A percentile compares a stretch with the other conserved stretches of the same genome.
Evolutionary conservation across 306 rosid species (phyloP).

Genomic region (Albizia julibrissin): DNA sequence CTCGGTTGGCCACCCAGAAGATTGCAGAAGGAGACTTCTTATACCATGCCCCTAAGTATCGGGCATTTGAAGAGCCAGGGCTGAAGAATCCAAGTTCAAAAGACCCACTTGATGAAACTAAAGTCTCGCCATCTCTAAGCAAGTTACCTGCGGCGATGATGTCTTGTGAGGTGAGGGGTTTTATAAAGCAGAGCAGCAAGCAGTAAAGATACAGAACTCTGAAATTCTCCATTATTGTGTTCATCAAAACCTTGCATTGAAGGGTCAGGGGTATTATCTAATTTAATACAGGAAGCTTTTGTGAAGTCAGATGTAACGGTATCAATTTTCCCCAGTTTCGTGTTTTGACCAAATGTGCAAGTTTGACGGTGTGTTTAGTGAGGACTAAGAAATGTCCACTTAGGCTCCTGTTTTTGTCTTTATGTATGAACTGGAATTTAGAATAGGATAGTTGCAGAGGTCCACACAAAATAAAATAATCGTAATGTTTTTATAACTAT

Average conservation of each 20-base stretch:
- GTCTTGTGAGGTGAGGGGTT: background rate
- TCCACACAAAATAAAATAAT: background rate
- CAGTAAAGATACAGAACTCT: background rate
- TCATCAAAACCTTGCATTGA: background rate
- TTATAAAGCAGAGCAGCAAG: background rate
- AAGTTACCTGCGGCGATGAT: background rate
- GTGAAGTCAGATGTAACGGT: background rate
- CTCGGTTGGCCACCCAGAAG: constrained; percentile 42
- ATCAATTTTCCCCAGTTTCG: background rate
- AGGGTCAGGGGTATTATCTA: no score
- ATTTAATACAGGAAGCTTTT: background rate
- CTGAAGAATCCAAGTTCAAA: constrained; percentile 38
- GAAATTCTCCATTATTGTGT: background rate
- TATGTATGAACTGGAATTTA: background rate
- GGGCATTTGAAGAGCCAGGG: constrained; percentile 23
- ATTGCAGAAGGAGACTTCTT: constrained; percentile 27
- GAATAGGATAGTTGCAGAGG: background rate
- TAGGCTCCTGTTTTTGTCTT: background rate
- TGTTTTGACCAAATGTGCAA: background rate
- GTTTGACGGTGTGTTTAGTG: background rate
- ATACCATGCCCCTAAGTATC: constrained; percentile 40
- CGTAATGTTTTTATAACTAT: background rate
- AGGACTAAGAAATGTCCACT: background rate
- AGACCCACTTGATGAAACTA: constrained; percentile 24
- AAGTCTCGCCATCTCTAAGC: constrained; percentile 25